A percentile compares a stretch with the other conserved stretches of the same genome.
phyloP scores from a whole-genome alignment of 495 filamentous ascomycete species.

The Lasiosphaeriaceae sp. region DNA sequence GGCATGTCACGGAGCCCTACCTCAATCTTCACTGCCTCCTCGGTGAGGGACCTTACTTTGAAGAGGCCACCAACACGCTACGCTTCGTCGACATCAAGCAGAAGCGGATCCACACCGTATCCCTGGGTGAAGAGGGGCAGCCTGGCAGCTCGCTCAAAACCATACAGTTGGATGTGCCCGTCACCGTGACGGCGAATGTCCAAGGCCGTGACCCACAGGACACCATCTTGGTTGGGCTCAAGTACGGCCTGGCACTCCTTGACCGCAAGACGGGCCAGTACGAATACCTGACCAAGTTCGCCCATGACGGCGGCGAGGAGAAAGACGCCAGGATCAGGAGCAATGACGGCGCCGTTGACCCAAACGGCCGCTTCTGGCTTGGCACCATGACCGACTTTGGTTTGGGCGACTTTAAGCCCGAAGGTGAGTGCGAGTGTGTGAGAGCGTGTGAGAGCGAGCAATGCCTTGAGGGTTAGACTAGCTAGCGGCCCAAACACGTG shows the following conservation, averaged over 20 bases:
- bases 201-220: slow-evolving; percentile 58
- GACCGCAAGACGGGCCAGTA: slow-evolving; percentile 62
- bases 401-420: slow-evolving; percentile 44
- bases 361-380: slow-evolving; percentile 79
- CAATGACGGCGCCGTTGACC: slow-evolving; percentile 84
- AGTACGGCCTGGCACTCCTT: slow-evolving; percentile 73
- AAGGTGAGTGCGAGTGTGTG: slow-evolving; percentile 42
- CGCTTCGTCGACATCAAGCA: slow-evolving; percentile 90
- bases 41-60: slow-evolving; percentile 82
- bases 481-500: slow-evolving; percentile 18
- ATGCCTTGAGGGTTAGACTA: too few species aligned
- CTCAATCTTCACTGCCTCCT: slow-evolving; percentile 67
- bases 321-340: slow-evolving; percentile 48
- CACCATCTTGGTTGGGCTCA: slow-evolving; percentile 72
- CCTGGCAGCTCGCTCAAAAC: slow-evolving; percentile 57
- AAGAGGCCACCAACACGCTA: slow-evolving; percentile 61
- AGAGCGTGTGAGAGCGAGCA: neutral
- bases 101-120: slow-evolving; percentile 67
- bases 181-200: slow-evolving; percentile 82
- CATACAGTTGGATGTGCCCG: slow-evolving; percentile 62
- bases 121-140: slow-evolving; percentile 52
- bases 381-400: slow-evolving; percentile 83
- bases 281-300: slow-evolving; percentile 41
- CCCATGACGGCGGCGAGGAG: slow-evolving; percentile 43
- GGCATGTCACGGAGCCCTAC: slow-evolving; percentile 62